Evolutionary conservation across 352 stramenopile species (phyloP).

Genomic region (Phytophthora colocasiae): DNA sequence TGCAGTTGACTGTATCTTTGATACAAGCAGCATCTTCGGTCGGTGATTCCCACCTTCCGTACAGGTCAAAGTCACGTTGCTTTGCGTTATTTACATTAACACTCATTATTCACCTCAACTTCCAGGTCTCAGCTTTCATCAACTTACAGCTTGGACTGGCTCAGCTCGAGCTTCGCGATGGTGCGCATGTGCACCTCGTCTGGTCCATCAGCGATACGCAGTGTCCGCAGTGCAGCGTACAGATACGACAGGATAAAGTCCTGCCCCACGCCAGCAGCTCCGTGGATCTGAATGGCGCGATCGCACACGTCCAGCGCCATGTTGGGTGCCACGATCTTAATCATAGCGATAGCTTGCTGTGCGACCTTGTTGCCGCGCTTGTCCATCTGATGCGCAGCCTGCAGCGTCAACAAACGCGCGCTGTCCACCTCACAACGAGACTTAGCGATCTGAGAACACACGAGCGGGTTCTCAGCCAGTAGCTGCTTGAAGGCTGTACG

Average conservation of each 20-base stretch:
- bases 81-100: constrained; percentile 11
- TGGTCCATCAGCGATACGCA: constrained; percentile 96
- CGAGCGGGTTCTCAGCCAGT: constrained; percentile 87
- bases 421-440: constrained; percentile 84
- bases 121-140: neutral
- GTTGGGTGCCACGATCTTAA: constrained; percentile 96
- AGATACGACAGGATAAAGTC: constrained; percentile 95
- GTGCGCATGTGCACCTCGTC: constrained; percentile 97
- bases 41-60: too few relatives aligned
- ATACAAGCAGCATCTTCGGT: neutral
- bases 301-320: constrained; percentile 91
- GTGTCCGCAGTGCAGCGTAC: constrained; percentile 90
- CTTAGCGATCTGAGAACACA: constrained; percentile 87
- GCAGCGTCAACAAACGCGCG: constrained; percentile 87
- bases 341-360: constrained; percentile 94
- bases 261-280: constrained; percentile 87
- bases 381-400: constrained; percentile 92
- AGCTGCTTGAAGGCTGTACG: constrained; percentile 95
- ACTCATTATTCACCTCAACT: constrained; percentile 26
- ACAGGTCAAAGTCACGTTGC: too few relatives aligned
- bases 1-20: neutral
- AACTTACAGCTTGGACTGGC: constrained; percentile 52
- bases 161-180: constrained; percentile 94
- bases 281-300: constrained; percentile 90
- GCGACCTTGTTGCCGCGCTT: constrained; percentile 87